phyloP scores from a whole-genome alignment of 2,329 filamentous ascomycete genomes.

The Apiospora marii region DNA sequence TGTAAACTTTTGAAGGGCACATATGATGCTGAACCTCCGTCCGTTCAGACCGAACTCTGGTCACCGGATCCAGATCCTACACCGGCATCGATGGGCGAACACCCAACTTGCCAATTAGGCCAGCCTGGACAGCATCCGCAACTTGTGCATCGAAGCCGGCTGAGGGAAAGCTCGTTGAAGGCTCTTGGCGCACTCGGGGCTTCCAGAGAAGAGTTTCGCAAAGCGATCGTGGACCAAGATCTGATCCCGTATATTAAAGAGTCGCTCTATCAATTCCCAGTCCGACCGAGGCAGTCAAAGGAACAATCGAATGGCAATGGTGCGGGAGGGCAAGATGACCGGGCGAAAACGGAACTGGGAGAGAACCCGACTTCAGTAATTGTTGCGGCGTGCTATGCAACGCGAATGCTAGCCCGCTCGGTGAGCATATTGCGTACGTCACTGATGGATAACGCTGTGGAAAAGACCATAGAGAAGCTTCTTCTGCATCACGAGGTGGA shows the following conservation, averaged over 20 bases:
- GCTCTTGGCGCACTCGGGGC: constrained; percentile 84
- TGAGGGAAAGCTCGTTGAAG: constrained; percentile 78
- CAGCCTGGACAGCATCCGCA: constrained; percentile 65
- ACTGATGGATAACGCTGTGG: constrained; percentile 85
- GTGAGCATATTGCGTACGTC: constrained; percentile 85
- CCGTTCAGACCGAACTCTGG: constrained; percentile 46
- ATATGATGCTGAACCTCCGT: constrained; percentile 54
- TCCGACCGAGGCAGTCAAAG: constrained; percentile 55
- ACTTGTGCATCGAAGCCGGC: constrained; percentile 74
- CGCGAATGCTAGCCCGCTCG: constrained; percentile 83
- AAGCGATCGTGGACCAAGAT: constrained; percentile 83
- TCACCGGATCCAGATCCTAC: constrained; percentile 41
- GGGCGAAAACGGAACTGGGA: constrained; percentile 63
- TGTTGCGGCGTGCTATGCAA: constrained; percentile 83
- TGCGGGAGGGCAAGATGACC: constrained; percentile 38
- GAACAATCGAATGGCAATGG: constrained; percentile 49
- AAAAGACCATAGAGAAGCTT: constrained; percentile 77
- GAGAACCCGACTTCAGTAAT: constrained; percentile 79
- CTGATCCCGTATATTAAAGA: constrained; percentile 83
- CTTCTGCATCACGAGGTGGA: constrained; percentile 78
- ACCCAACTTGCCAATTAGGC: constrained; percentile 57
- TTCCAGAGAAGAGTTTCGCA: constrained; percentile 84
- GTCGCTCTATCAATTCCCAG: constrained; percentile 69
- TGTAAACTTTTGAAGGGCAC: constrained; percentile 58
- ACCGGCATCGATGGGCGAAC: constrained; percentile 40